Evolutionary conservation across 2,329 filamentous ascomycete species (phyloP), one percentile per base, ranked within the genome.

Genomic region (Aspergillus candidus): DNA sequence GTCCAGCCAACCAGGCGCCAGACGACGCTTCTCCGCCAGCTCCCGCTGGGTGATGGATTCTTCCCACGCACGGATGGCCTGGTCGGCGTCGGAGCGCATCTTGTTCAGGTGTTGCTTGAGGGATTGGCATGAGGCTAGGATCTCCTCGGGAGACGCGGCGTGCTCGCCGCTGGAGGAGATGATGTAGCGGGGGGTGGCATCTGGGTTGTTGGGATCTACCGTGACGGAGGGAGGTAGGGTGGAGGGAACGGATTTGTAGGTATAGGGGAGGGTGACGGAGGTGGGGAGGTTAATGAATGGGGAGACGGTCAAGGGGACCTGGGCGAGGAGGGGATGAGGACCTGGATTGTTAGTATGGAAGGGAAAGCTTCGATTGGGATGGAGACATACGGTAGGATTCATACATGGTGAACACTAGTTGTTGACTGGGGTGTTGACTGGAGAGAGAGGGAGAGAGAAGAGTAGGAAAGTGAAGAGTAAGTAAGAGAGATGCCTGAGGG

Each of bases 281-380:
- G 87, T 84, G 10, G 93, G 93, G 29, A 98, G 83, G 48, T 84
- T 86, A 58, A 97, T 81, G 72, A 96, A 96, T 18, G 93, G 93
- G 3, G 91, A 96, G 35, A 97, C 89, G 39, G 89, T 94, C 43
- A 98, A 74, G 27, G 93, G 89, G 33, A 97, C 82, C 71, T 98
- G 93, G 54, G 90, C 86, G 37, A 98, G 82, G 52, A 96, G 80
- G 12, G 85, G 87, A 70, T 96, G 89, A 12, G 88, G 82, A 53
- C 79, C 85, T 88, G 50, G 13, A 47, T 40, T 14, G n/a, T 46
- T 17, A 32, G 38, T 13, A 32, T 33, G 27, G n/a, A 31, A 3
- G n/a, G 32, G n/a, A 32, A 31, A 17, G 18, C 15, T 30, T 15
- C 30, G 12, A 15, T 29, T 2, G 7, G 14, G 32, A 15, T 30